Base-by-base conservation (phyloP, 768 basidiomycete species). In the Pulveroboletus sp. region DNA sequence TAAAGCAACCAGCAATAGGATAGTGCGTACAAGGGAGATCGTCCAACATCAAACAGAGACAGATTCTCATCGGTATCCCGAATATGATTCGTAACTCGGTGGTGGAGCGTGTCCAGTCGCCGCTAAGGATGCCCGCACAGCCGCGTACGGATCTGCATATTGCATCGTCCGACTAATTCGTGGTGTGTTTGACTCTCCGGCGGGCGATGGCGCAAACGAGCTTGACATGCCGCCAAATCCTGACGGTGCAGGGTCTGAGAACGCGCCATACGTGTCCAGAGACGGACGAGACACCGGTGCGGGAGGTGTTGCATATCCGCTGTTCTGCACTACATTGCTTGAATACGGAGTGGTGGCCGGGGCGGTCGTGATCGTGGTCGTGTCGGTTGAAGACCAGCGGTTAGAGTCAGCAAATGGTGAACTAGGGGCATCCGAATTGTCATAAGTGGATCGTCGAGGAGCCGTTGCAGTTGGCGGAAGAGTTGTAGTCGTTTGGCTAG, bases 101-200 rank as follows among this genome's bases (percentile, higher is more conserved):
- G 78, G 75, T 18, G 58, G 46, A 8, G 72, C 43, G n/a, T 69
- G 55, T 47, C 58, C 60, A 21, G 48, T 64, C 52, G 63, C 52
- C 47, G 66, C 28, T 65, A 87, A 66, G 5, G 76, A 74, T 8
- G 85, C 84, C 15, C 87, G 76, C 32, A 92, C 87, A 10, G 85
- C 85, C 11, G 89, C 86, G 61, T 92, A 93, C 8, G 90, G 90
- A 61, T 93, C 86, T 21, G 89, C 90, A 60, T 92, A 89, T 65
- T 93, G 90, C 92, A 95, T 93, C 47, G 93, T 94, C 64, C 91
- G 72, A 67, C 90, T 93, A 35, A 93, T 73, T 26, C 82, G 78
- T 27, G 76, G 74, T 0, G 72, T 64, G 14, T 58, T 69, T 18
- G 59, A 46, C 7, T 68, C 65, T 10, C 49, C 51, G 9, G 68